Evolutionary conservation across 2,329 filamentous ascomycete genomes (phyloP).

Genomic region (Aphanoascus verrucosus): DNA sequence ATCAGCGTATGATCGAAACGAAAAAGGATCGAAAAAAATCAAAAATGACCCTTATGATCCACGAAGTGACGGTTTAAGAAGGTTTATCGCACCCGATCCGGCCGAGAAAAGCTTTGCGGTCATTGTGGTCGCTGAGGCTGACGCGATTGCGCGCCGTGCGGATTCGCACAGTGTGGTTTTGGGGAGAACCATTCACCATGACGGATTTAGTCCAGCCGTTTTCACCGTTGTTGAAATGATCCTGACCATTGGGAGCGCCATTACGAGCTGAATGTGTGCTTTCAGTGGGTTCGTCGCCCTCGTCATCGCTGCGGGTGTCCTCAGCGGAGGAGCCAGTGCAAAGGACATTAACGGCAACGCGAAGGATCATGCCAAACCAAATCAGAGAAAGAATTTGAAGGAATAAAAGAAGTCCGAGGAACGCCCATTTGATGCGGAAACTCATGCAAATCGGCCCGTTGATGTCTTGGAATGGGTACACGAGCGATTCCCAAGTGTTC

Average conservation of each 20-base stretch:
- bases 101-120: constrained; percentile 28
- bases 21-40: background rate
- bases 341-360: constrained; percentile 70
- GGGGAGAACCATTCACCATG: constrained; percentile 24
- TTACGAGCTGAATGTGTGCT: constrained; percentile 13
- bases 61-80: constrained; percentile 6
- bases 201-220: constrained; percentile 25
- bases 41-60: background rate
- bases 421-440: constrained; percentile 59
- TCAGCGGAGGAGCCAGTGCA: constrained; percentile 62
- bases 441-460: constrained; percentile 73
- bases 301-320: constrained; percentile 78
- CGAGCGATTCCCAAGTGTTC: constrained; percentile 49
- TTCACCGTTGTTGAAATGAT: constrained; percentile 20
- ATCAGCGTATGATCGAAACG: constrained; percentile 3
- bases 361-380: constrained; percentile 84
- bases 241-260: constrained; percentile 21
- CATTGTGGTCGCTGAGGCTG: constrained; percentile 31
- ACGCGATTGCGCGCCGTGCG: constrained; percentile 31
- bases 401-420: constrained; percentile 63
- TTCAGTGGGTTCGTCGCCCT: constrained; percentile 47
- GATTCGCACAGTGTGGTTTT: constrained; percentile 18
- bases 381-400: constrained; percentile 70
- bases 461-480: constrained; percentile 63
- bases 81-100: constrained; percentile 27